These are phyloP conservation scores for Nepenthes mirabilis DNA, from an alignment of 148 eudicot species.

Conservation along the genomic window DNA sequence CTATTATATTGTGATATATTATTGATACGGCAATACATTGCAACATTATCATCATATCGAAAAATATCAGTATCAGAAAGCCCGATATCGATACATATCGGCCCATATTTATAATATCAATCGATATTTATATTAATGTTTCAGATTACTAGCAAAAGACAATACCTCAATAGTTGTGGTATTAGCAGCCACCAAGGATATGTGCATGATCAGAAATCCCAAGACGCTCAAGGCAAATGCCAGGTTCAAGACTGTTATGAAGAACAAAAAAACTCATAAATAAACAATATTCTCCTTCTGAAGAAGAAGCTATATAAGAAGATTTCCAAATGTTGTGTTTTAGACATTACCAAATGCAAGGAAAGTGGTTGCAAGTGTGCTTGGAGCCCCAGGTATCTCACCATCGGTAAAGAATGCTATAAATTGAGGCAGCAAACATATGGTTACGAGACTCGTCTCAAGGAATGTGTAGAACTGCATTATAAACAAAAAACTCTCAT, in stretches of 20 bases:
- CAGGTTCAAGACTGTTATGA: constrained; percentile 60
- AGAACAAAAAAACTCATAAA: constrained; percentile 3
- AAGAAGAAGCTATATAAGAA: neutral
- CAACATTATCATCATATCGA: too few species aligned
- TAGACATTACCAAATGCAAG: constrained; percentile 77
- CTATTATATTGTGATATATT: too few species aligned
- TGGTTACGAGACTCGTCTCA: constrained; percentile 71
- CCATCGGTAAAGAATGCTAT: constrained; percentile 87
- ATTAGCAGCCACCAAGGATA: constrained; percentile 71
- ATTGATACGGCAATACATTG: too few species aligned
- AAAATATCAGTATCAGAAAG: too few species aligned
- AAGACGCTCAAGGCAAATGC: constrained; percentile 89
- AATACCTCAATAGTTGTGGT: constrained; percentile 94
- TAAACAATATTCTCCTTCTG: neutral
- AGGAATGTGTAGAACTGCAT: constrained; percentile 94
- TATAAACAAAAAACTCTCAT: constrained; percentile 6
- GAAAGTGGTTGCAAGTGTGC: constrained; percentile 88
- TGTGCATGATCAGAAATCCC: constrained; percentile 97
- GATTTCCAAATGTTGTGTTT: constrained; percentile 1
- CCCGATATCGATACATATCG: too few species aligned
- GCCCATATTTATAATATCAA: too few species aligned
- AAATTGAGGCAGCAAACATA: constrained; percentile 72
- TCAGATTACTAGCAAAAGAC: constrained; percentile 1
- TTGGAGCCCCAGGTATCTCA: constrained; percentile 83
- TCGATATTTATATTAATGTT: too few species aligned